These are phyloP conservation scores for Trichoderma koningii DNA, from an alignment of 2,329 filamentous ascomycete genomes.

Conservation along the genomic window DNA sequence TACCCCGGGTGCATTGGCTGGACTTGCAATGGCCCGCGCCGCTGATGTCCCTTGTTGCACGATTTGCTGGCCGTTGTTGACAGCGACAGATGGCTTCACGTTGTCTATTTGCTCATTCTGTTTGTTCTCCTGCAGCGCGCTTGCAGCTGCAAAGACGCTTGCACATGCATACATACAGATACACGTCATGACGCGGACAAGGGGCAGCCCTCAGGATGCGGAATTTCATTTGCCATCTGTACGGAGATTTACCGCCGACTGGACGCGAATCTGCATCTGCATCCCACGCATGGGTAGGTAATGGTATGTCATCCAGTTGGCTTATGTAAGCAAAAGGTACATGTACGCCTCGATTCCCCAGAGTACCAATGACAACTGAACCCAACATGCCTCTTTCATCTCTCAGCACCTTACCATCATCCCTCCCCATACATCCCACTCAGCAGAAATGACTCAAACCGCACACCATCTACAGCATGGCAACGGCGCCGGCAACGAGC, in stretches of 20 bases:
- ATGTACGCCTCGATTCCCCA: background rate
- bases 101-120: no score
- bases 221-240: background rate
- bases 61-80: background rate
- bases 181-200: slow-evolving; percentile 4
- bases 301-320: background rate
- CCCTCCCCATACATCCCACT: background rate
- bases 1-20: background rate
- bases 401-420: background rate
- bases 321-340: background rate
- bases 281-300: background rate
- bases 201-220: background rate
- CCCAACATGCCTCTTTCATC: background rate
- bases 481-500: slow-evolving; percentile 19
- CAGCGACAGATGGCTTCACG: background rate
- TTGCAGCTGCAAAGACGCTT: background rate
- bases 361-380: background rate
- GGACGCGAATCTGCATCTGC: background rate
- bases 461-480: slow-evolving; percentile 14
- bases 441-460: background rate
- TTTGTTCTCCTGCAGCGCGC: background rate
- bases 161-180: background rate
- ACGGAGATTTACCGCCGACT: no score
- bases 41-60: background rate
- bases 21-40: background rate